Conservation (phyloP, 2,329 filamentous ascomycete genomes). For the Diatrype stigma region DNA sequence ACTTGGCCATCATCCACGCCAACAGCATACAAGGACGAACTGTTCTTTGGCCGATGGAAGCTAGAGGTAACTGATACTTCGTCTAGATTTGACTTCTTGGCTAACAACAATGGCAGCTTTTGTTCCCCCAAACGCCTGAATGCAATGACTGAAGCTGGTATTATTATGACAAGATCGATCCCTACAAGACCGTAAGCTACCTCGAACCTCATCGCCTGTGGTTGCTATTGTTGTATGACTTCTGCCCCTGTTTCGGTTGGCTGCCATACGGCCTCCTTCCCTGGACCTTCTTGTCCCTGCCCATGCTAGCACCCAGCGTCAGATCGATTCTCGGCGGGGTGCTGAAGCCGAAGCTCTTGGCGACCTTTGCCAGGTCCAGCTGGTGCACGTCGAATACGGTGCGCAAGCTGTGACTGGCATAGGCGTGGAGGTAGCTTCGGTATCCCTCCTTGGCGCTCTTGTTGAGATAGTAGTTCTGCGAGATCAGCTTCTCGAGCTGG, state of each 20-base stretch:
- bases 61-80: too few relatives aligned
- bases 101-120: too few relatives aligned
- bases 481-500: constrained; percentile 90
- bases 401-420: constrained; percentile 78
- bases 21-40: too few relatives aligned
- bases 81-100: too few relatives aligned
- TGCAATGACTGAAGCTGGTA: too few relatives aligned
- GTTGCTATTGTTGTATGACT: too few relatives aligned
- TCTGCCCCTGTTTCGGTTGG: constrained; percentile 63
- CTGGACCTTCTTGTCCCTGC: constrained; percentile 63
- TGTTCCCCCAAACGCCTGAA: too few relatives aligned
- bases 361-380: constrained; percentile 77
- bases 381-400: constrained; percentile 83
- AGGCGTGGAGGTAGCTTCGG: constrained; percentile 89
- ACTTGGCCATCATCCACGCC: too few relatives aligned
- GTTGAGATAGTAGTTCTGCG: constrained; percentile 95
- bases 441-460: constrained; percentile 78
- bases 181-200: neutral
- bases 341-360: constrained; percentile 77
- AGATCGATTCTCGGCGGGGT: constrained; percentile 77
- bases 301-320: constrained; percentile 71
- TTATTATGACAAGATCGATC: neutral
- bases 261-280: constrained; percentile 70
- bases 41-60: too few relatives aligned
- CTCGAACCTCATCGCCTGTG: constrained; percentile 29